These are phyloP conservation scores for Medicago lupulina DNA, from an alignment of 306 rosid species.

Conservation along the genomic window DNA sequence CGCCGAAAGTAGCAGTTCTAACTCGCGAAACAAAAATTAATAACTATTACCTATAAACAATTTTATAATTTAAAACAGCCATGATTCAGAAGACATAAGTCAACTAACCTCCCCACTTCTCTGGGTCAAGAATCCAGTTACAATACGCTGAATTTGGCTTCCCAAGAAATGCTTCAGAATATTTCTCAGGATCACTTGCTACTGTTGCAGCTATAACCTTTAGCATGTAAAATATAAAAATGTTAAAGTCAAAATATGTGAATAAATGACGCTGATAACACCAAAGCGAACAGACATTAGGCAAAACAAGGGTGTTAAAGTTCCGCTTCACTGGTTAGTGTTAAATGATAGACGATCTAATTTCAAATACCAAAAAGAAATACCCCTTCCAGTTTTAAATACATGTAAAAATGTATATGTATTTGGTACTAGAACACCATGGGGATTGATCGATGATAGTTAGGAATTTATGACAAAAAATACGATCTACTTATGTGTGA, in stretches of 20 bases:
- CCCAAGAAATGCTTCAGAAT: constrained; percentile 90
- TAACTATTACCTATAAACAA: background rate
- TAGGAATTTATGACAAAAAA: constrained; percentile 6
- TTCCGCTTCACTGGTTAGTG: constrained; percentile 12
- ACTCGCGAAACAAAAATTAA: constrained; percentile 29
- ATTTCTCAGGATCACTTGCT: constrained; percentile 80
- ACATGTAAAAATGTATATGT: no score
- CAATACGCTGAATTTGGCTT: constrained; percentile 87
- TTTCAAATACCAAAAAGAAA: background rate
- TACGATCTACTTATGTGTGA: background rate
- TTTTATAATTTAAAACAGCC: constrained; percentile 16
- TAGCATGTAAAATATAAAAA: constrained; percentile 35
- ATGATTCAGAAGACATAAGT: constrained; percentile 13
- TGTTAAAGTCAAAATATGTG: constrained; percentile 9
- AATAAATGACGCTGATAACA: constrained; percentile 28
- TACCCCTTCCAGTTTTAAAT: background rate
- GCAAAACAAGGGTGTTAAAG: constrained; percentile 16
- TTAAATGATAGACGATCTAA: constrained; percentile 22
- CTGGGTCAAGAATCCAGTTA: constrained; percentile 89
- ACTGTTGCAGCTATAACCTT: constrained; percentile 96
- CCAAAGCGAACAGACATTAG: constrained; percentile 2
- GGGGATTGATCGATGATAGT: background rate
- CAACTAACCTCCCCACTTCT: constrained; percentile 97
- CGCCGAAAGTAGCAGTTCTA: constrained; percentile 33
- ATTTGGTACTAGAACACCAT: background rate